Percentiles rank a stretch among this genome's conserved stretches.
phyloP scores from a whole-genome alignment of 768 basidiomycete genomes.

The Plicaturopsis crispa region DNA sequence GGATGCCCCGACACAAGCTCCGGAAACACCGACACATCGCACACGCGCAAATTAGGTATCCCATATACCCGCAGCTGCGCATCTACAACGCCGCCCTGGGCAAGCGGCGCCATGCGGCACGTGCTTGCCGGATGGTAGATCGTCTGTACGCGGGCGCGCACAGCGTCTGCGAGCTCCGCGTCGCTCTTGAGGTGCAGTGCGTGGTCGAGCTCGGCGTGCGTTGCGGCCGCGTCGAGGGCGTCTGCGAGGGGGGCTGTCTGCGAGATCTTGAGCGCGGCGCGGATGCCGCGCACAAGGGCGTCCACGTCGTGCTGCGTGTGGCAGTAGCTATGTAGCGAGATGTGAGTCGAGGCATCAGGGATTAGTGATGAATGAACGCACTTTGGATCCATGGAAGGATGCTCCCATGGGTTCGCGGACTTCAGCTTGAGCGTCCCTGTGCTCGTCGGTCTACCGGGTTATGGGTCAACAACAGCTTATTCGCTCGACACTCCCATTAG shows the following conservation, averaged over 20 bases:
- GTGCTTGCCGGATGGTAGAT: conserved; percentile 38
- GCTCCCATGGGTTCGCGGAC: conserved; percentile 33
- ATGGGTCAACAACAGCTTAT: neutral
- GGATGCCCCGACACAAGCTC: conserved; percentile 40
- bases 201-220: conserved; percentile 31
- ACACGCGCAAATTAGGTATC: conserved; percentile 33
- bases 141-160: conserved; percentile 34
- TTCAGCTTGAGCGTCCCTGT: conserved; percentile 31
- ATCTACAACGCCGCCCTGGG: conserved; percentile 32
- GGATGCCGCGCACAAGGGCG: conserved; percentile 35
- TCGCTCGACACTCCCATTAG: no score
- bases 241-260: conserved; percentile 31
- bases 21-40: conserved; percentile 41
- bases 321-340: conserved; percentile 25
- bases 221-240: conserved; percentile 26
- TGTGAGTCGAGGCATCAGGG: neutral
- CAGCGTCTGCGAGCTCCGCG: conserved; percentile 28
- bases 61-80: conserved; percentile 35
- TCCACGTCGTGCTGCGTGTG: conserved; percentile 30
- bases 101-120: conserved; percentile 36
- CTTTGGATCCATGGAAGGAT: conserved; percentile 39
- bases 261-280: conserved; percentile 29
- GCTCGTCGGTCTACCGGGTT: conserved; percentile 30
- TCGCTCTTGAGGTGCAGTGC: conserved; percentile 26
- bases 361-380: conserved; percentile 12